These are phyloP conservation scores for Metrosideros polymorpha DNA, from an alignment of 441 rosid genomes.

Conservation along the genomic window DNA sequence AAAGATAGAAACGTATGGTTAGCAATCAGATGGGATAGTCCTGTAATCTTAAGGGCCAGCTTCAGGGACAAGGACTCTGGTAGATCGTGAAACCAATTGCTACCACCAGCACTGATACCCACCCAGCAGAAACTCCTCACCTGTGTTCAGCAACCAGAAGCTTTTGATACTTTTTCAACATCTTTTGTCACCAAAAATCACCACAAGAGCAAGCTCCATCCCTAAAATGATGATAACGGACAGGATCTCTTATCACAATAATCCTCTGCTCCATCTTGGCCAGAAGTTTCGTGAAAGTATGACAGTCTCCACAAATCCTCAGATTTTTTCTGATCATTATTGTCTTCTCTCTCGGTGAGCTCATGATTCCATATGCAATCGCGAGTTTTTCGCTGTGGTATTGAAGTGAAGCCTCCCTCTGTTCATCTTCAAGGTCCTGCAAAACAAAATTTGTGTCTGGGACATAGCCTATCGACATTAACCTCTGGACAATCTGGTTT, in stretches of 20 bases:
- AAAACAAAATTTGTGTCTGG: background rate
- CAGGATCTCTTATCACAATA: background rate
- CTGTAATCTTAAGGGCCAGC: background rate
- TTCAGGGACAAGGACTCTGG: background rate
- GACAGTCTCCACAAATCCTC: background rate
- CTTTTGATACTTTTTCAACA: background rate
- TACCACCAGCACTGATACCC: background rate
- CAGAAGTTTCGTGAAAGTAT: background rate
- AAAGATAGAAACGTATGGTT: background rate
- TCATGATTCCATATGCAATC: background rate
- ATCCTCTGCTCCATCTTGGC: background rate
- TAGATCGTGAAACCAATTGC: background rate
- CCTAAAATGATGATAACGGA: background rate
- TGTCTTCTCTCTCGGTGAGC: background rate
- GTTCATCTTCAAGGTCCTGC: slow-evolving; percentile 2
- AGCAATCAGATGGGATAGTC: background rate
- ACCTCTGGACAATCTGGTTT: background rate
- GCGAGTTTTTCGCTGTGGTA: background rate
- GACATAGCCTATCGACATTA: background rate
- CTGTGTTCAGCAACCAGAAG: background rate
- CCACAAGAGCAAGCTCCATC: slow-evolving; percentile 1
- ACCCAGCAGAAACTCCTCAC: background rate
- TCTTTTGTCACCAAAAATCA: background rate
- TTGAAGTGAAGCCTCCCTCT: background rate
- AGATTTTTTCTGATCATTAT: background rate